Conservation (phyloP, 2,329 filamentous ascomycete species). For the Neophaeococcomyces mojaviensis region DNA sequence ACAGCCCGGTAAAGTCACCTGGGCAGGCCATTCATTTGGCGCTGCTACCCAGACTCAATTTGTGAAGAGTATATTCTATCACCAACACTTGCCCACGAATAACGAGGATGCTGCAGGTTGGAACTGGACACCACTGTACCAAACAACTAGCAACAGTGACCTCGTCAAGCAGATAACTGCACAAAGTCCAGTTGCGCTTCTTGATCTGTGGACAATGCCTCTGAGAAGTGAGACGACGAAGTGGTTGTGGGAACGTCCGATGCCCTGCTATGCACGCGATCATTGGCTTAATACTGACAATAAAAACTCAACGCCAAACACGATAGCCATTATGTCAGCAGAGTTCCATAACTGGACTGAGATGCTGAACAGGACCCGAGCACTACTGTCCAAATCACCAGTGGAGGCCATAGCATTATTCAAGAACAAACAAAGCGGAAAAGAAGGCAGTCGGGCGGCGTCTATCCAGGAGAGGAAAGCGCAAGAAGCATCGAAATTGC, state of each 20-base stretch:
- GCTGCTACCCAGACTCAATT: constrained; percentile 67
- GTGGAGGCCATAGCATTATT: constrained; percentile 20
- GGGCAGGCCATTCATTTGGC: constrained; percentile 75
- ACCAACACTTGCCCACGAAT: constrained; percentile 27
- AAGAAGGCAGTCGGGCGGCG: background rate
- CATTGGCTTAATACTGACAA: constrained; percentile 38
- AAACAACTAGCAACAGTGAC: constrained; percentile 47
- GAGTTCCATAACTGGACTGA: constrained; percentile 71
- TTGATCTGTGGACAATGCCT: constrained; percentile 77
- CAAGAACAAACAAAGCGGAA: constrained; percentile 10
- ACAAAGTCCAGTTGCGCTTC: constrained; percentile 56
- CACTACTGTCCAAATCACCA: constrained; percentile 54
- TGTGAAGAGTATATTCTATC: constrained; percentile 67
- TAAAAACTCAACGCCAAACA: constrained; percentile 30
- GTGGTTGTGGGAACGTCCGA: constrained; percentile 62
- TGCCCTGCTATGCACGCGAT: constrained; percentile 57
- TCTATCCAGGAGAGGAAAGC: background rate
- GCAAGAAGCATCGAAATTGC: background rate
- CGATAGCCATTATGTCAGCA: constrained; percentile 67
- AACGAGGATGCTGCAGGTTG: constrained; percentile 9
- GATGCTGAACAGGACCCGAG: constrained; percentile 63
- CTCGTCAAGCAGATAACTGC: constrained; percentile 62
- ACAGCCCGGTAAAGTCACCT: constrained; percentile 64
- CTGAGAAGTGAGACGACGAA: constrained; percentile 55
- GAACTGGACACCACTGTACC: constrained; percentile 52